A percentile compares a stretch with the other conserved stretches of the same genome.
Evolutionary conservation across 225 moss, liverwort and hornwort species (phyloP).

Genomic region (Anthoceros angustus): DNA sequence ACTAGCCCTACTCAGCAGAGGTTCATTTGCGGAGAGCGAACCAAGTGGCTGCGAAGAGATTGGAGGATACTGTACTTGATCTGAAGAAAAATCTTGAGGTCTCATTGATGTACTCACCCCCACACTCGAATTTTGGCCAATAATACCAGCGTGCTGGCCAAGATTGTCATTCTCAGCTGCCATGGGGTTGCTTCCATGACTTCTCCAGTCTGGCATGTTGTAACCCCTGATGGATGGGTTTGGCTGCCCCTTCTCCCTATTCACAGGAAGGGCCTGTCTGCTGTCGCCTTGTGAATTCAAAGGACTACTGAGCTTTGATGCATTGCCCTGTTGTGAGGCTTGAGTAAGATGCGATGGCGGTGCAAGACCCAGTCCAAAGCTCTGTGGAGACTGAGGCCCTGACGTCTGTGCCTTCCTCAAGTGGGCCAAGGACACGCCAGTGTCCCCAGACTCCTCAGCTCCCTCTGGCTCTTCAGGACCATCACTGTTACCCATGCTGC

Average conservation of each 20-base stretch:
- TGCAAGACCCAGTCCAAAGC: not conserved
- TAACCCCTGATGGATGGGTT: not conserved
- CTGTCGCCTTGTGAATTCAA: not conserved
- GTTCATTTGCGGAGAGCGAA: not conserved
- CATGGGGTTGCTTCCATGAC: not conserved
- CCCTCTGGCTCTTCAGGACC: not conserved
- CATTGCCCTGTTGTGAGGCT: not conserved
- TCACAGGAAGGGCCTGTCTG: not conserved
- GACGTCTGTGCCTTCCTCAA: not conserved
- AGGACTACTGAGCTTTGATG: not conserved
- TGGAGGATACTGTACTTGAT: not conserved
- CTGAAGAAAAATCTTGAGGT: not conserved
- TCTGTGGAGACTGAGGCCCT: not conserved
- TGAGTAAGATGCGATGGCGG: not conserved
- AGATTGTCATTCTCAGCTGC: not conserved
- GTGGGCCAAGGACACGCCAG: not conserved
- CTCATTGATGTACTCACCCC: not conserved
- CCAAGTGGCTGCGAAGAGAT: not conserved
- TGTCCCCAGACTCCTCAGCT: conserved; percentile 3
- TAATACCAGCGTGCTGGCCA: not conserved
- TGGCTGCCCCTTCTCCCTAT: not conserved
- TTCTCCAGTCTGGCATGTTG: not conserved
- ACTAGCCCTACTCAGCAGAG: not conserved
- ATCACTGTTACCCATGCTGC: not conserved
- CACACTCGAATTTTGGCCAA: not conserved